These are phyloP conservation scores for Serendipita indica DNA, from an alignment of 768 basidiomycete genomes.

Conservation along the genomic window DNA sequence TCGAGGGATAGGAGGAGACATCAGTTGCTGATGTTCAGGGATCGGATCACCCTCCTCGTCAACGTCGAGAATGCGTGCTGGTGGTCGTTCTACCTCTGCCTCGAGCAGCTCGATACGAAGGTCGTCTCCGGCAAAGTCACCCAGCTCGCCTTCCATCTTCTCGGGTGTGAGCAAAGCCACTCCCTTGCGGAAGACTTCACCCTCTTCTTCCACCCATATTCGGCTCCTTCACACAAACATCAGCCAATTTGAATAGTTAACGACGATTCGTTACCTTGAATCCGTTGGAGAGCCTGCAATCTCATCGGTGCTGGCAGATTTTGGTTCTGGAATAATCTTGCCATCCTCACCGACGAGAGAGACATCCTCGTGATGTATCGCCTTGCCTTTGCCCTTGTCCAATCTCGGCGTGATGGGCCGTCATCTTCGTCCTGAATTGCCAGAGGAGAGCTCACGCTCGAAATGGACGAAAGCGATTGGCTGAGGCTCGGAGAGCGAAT, in stretches of 20 bases:
- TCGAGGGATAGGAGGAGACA: neutral
- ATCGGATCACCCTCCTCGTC: slow-evolving; percentile 29
- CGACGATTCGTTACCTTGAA: neutral
- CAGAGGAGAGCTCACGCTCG: neutral
- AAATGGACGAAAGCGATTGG: slow-evolving; percentile 2
- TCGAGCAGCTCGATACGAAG: slow-evolving; percentile 66
- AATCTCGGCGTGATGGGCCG: slow-evolving; percentile 41
- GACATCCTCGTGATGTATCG: slow-evolving; percentile 10
- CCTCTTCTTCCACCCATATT: slow-evolving; percentile 85
- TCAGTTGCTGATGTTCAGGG: neutral
- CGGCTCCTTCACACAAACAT: slow-evolving; percentile 36
- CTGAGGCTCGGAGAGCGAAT: slow-evolving; percentile 11
- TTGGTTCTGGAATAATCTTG: slow-evolving; percentile 46
- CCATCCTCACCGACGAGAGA: slow-evolving; percentile 12
- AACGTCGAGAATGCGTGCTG: slow-evolving; percentile 44
- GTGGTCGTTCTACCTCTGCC: slow-evolving; percentile 74
- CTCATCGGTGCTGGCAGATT: slow-evolving; percentile 23
- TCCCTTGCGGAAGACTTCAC: slow-evolving; percentile 90
- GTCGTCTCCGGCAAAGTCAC: slow-evolving; percentile 65
- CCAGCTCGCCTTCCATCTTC: slow-evolving; percentile 69
- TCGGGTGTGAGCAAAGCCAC: slow-evolving; percentile 62
- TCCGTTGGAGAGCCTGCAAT: neutral
- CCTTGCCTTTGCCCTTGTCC: slow-evolving; percentile 64
- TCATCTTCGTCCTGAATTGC: slow-evolving; percentile 19
- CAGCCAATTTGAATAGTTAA: neutral